Conservation (phyloP, 2,329 filamentous ascomycete species). For the Venturia aucupariae region DNA sequence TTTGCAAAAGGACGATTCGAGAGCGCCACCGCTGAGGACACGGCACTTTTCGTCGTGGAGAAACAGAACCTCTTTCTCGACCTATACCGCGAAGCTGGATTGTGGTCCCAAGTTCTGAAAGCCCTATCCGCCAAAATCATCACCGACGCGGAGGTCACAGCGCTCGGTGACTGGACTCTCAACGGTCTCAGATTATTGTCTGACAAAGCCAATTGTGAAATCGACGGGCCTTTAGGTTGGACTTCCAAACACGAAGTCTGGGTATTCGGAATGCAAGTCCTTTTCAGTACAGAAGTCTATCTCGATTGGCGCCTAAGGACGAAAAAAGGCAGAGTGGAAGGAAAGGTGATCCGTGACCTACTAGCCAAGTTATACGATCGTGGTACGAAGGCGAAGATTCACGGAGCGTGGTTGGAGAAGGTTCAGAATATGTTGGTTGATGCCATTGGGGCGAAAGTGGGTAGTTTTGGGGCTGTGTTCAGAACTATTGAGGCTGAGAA, state of each 20-base stretch:
- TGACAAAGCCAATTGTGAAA: constrained; percentile 36
- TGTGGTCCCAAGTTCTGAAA: constrained; percentile 54
- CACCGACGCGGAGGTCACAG: constrained; percentile 16
- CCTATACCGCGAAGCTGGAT: constrained; percentile 49
- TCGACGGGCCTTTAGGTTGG: constrained; percentile 65
- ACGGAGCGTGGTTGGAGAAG: constrained; percentile 31
- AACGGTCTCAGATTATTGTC: constrained; percentile 40
- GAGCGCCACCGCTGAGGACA: constrained; percentile 34
- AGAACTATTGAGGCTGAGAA: not conserved
- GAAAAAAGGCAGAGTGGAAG: constrained; percentile 18
- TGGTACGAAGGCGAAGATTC: constrained; percentile 20
- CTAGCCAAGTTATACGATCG: constrained; percentile 23
- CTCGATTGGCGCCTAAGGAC: constrained; percentile 20
- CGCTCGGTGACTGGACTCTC: constrained; percentile 38
- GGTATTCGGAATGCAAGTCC: constrained; percentile 42
- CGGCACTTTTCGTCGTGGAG: constrained; percentile 73
- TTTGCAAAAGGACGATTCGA: not conserved
- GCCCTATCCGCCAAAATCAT: constrained; percentile 18
- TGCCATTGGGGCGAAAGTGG: not conserved
- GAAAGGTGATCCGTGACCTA: constrained; percentile 20
- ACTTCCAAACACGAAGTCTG: constrained; percentile 60
- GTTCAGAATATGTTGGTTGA: constrained; percentile 25
- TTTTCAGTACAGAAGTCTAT: constrained; percentile 34
- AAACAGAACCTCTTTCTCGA: constrained; percentile 94
- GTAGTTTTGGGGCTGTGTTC: not conserved